Conservation (phyloP, 2,329 filamentous ascomycete species). For the Cladophialophora carrionii region DNA sequence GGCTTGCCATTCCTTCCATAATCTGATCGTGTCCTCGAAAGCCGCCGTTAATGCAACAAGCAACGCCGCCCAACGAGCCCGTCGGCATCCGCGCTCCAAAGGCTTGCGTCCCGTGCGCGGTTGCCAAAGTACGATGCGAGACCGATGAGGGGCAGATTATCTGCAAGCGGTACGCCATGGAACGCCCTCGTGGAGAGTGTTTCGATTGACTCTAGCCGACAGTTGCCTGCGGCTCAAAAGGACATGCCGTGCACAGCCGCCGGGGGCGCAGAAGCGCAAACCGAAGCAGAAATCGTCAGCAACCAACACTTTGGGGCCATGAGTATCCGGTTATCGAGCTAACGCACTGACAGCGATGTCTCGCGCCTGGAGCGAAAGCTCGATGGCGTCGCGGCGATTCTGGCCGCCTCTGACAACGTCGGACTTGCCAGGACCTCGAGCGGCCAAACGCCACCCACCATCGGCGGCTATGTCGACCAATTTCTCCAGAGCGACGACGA, state of each 20-base stretch:
- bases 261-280: conserved; percentile 39
- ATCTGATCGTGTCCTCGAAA: not conserved
- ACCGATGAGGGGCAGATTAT: conserved; percentile 16
- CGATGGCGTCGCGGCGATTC: conserved; percentile 39
- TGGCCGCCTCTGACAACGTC: conserved; percentile 29
- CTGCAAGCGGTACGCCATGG: conserved; percentile 31
- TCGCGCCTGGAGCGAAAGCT: conserved; percentile 40
- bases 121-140: conserved; percentile 32
- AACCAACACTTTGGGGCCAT: not conserved
- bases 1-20: not conserved
- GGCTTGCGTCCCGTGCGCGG: conserved; percentile 33
- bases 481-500: conserved; percentile 23
- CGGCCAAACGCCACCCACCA: conserved; percentile 7
- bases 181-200: not conserved
- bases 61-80: conserved; percentile 15
- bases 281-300: conserved; percentile 7
- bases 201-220: not conserved
- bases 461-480: conserved; percentile 16
- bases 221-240: conserved; percentile 42
- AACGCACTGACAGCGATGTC: conserved; percentile 32
- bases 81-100: conserved; percentile 23
- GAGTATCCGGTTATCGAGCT: not conserved
- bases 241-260: conserved; percentile 38
- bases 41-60: conserved; percentile 4
- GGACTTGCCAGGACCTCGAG: not conserved